Evolutionary conservation across 106 monocot genomes (phyloP), one percentile per base, ranked within the genome.

Genomic region (Dendrobium huoshanense): DNA sequence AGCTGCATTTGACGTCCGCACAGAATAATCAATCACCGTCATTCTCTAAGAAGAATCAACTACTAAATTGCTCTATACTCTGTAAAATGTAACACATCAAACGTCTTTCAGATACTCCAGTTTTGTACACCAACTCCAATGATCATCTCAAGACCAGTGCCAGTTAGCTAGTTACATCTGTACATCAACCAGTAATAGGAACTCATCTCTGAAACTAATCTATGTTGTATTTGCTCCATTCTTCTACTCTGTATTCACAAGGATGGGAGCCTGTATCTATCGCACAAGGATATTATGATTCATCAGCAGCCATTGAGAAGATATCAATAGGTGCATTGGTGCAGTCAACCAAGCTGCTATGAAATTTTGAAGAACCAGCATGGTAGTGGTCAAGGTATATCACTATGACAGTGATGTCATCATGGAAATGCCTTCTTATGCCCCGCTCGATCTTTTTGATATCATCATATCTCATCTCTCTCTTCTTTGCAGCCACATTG

Each of bases 401-500:
- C 0, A 84, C 84, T 1, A 84, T 76, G 64, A 75, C 79, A 0
- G 79, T 84, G 22, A 84, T 84, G 65, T 79, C 84, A 19, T 84
- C 84, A 20, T 84, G 80, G 76, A 80, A 80, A 31, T 79, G 84
- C 61, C 84, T 79, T 19, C 84, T 58, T 13, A 67, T 64, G n/a
- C 84, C 84, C 18, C 49, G 44, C 18, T 79, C 75, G 22, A 79
- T 80, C 75, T 76, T 84, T 47, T 67, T 84, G 49, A 84, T 84
- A 37, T 84, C 84, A 16, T 75, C 64, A 16, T 84, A 84, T 72
- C 76, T 84, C 80, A 84, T 80, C 58, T 84, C 79, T 48, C 76
- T 61, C 48, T 84, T 84, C 75, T 78, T 84, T 27, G 84, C 84
- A 67, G 84, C 84, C 80, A 47, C 80, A n/a, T 31, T 76, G 27